Base-by-base conservation (phyloP, 2,329 filamentous ascomycete genomes). In the Epichloe aotearoae region DNA sequence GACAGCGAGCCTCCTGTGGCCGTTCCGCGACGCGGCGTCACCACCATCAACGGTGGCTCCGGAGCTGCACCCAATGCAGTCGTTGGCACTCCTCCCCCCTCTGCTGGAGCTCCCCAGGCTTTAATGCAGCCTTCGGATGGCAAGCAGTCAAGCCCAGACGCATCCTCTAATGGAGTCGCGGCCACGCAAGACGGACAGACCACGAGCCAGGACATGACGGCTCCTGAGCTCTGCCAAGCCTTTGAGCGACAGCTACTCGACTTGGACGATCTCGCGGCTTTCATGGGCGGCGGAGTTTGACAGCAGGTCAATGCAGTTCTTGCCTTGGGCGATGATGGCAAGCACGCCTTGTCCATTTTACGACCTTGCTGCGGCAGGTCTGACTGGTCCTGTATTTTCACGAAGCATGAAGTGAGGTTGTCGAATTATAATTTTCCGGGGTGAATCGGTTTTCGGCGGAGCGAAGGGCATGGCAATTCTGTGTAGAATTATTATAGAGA, bases 161-260 rank as follows among this genome's bases (percentile, higher is more conserved):
- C 59, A 51, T 51, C 49, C 3, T 52, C 60, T 33, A 68, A 68
- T 30, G 65, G 65, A 47, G 59, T 63, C 30, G 57, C 62, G 3
- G 57, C 61, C 2, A 51, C 54, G 10, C 62, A 62, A 36, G 66
- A 69, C 45, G 62, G 60, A 3, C 64, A 66, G 54, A 59, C 62
- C 0, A 65, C 66, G 12, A 66, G 64, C 36, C 67, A 69, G 49
- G 77, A 81, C 54, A 81, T 81, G 75, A 80, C 76, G 2, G 73
- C 76, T 0, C 70, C 73, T 5, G 77, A 81, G 59, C 67, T 81
- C 15, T 81, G 78, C 58, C 65, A 68, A 14, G 77, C 77, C 0
- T 81, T 81, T 57, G 78, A 81, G 65, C 69, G 76, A 34, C 77
- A 81, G 62, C 69, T 81, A 1, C 66, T 81, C 11, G 77, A 81